Conservation (phyloP, 2,329 filamentous ascomycete species). For the Penicillium paneum region DNA sequence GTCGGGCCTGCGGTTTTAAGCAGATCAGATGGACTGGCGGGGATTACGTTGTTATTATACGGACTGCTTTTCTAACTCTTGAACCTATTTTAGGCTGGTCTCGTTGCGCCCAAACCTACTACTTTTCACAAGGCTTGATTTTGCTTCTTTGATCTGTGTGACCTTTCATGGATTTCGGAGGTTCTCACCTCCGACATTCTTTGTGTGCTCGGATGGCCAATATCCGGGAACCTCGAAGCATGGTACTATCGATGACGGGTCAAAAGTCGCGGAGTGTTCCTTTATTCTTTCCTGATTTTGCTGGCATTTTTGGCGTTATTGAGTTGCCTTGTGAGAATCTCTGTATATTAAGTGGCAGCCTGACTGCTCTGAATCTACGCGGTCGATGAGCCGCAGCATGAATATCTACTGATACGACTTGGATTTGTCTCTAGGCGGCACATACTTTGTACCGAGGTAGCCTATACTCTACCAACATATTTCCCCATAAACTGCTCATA, state of each 20-base stretch:
- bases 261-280: not conserved
- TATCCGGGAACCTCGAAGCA: not conserved
- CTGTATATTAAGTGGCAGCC: constrained; percentile 14
- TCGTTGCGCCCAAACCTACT: constrained; percentile 31
- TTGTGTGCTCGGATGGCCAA: not conserved
- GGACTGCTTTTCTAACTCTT: constrained; percentile 1
- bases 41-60: not conserved
- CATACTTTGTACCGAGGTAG: not conserved
- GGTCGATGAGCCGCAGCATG: constrained; percentile 3
- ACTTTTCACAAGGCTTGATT: constrained; percentile 23
- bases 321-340: constrained; percentile 10
- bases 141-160: not conserved
- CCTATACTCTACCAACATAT: not conserved
- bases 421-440: not conserved
- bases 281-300: constrained; percentile 8
- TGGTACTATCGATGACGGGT: not conserved
- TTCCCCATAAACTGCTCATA: not conserved
- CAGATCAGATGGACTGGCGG: not conserved
- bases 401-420: not conserved
- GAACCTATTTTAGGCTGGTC: constrained; percentile 30
- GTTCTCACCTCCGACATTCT: not conserved
- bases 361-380: constrained; percentile 4
- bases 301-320: constrained; percentile 27
- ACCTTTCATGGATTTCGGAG: not conserved
- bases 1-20: not conserved